Percentiles rank a stretch among this genome's conserved stretches.
Conservation (phyloP, 2,329 filamentous ascomycete species). For the Xylariomycetidae sp. region DNA sequence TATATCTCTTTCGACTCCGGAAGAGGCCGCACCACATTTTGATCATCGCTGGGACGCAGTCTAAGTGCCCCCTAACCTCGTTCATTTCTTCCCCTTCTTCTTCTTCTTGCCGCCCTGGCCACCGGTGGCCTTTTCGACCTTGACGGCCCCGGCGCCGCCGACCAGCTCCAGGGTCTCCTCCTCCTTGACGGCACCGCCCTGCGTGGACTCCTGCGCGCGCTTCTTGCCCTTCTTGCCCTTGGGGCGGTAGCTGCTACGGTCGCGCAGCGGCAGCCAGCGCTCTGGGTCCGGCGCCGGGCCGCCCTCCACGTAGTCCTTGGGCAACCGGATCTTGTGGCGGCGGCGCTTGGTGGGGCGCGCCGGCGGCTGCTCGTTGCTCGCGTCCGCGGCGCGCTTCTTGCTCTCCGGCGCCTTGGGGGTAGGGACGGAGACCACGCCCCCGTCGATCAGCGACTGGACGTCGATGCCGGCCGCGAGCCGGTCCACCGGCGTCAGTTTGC, state of each 20-base stretch:
- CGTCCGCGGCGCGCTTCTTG: constrained; percentile 44
- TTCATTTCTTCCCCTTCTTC: constrained; percentile 44
- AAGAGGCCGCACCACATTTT: too few relatives aligned
- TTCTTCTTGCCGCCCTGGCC: constrained; percentile 27
- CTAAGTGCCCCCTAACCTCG: too few relatives aligned
- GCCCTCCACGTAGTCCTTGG: constrained; percentile 67
- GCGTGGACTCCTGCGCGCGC: constrained; percentile 70
- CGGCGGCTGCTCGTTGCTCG: constrained; percentile 28
- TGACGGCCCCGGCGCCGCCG: constrained; percentile 56
- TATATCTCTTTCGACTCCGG: too few relatives aligned
- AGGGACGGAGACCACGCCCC: constrained; percentile 53
- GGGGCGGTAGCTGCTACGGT: constrained; percentile 81
- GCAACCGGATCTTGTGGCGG: constrained; percentile 51
- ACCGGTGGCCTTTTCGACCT: constrained; percentile 53
- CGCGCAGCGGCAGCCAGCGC: constrained; percentile 85
- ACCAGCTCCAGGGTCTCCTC: constrained; percentile 61
- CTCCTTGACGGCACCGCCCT: constrained; percentile 76
- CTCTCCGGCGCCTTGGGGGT: constrained; percentile 27
- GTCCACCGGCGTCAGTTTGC: constrained; percentile 55
- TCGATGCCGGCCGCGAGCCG: constrained; percentile 57
- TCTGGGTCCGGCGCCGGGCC: constrained; percentile 81
- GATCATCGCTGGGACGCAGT: too few relatives aligned
- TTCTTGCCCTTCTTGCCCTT: constrained; percentile 92
- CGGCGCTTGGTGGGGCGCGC: constrained; percentile 40
- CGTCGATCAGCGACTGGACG: constrained; percentile 55